phyloP scores from a whole-genome alignment of 2,329 filamentous ascomycete genomes.

The Aureobasidium leucospermi region DNA sequence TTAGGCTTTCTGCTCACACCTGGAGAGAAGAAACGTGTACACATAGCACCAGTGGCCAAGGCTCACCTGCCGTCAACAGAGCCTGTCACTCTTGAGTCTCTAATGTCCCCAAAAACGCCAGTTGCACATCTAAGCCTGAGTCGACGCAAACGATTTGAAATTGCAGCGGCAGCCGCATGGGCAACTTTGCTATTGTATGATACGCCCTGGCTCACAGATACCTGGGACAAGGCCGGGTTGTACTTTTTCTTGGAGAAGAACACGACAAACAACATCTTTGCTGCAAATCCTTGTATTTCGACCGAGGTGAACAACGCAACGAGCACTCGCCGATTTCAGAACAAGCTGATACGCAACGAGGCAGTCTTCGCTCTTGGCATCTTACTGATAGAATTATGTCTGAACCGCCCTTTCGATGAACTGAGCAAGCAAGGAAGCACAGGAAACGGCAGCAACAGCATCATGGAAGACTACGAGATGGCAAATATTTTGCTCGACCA shows the following conservation, averaged over 20 bases:
- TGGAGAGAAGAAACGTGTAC: background rate
- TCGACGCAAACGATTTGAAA: background rate
- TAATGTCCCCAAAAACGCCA: background rate
- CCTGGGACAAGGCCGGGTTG: background rate
- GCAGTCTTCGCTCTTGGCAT: background rate
- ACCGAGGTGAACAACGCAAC: background rate
- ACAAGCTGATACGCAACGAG: background rate
- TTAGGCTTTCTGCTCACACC: background rate
- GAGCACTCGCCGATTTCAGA: background rate
- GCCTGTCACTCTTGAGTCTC: background rate
- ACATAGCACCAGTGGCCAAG: background rate
- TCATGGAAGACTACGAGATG: background rate
- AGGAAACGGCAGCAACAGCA: background rate
- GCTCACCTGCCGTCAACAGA: background rate
- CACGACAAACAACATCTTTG: background rate
- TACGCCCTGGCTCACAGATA: background rate
- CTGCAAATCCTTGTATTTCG: background rate
- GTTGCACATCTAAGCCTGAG: background rate
- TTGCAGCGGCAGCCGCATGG: background rate
- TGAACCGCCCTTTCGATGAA: background rate
- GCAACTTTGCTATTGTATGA: background rate
- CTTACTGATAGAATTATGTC: background rate
- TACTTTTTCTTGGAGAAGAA: background rate
- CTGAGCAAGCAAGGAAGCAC: background rate
- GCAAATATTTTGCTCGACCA: background rate